phyloP scores from a whole-genome alignment of 495 filamentous ascomycete species.

The Lasiosphaeria hispida region DNA sequence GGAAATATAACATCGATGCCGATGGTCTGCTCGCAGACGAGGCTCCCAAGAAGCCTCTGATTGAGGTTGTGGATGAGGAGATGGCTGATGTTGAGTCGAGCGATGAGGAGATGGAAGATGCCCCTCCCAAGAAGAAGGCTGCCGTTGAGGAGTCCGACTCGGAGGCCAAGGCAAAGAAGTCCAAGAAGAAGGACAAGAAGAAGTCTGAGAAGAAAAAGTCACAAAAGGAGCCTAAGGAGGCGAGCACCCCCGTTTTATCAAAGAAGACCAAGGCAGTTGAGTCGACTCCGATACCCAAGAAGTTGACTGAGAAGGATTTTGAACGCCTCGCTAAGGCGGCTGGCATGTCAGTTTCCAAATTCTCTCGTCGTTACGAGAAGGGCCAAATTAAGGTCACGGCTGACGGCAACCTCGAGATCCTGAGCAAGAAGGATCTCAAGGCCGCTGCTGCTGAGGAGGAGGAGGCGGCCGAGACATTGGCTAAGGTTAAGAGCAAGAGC shows the following conservation, averaged over 20 bases:
- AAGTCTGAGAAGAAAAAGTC: slow-evolving; percentile 46
- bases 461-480: slow-evolving; percentile 37
- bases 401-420: slow-evolving; percentile 54
- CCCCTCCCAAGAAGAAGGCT: slow-evolving; percentile 22
- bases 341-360: slow-evolving; percentile 63
- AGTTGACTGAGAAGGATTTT: slow-evolving; percentile 49
- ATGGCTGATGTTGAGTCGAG: slow-evolving; percentile 49
- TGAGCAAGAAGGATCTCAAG: slow-evolving; percentile 67
- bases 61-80: slow-evolving; percentile 54
- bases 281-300: slow-evolving; percentile 25
- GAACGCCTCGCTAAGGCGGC: slow-evolving; percentile 56
- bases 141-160: slow-evolving; percentile 31
- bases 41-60: slow-evolving; percentile 54
- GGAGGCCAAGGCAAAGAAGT: slow-evolving; percentile 40
- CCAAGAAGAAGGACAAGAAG: slow-evolving; percentile 25
- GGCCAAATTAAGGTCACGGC: slow-evolving; percentile 61
- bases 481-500: slow-evolving; percentile 41
- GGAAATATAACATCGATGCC: slow-evolving; percentile 93
- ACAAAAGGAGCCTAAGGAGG: slow-evolving; percentile 29
- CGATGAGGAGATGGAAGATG: slow-evolving; percentile 30
- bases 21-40: slow-evolving; percentile 79
- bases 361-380: slow-evolving; percentile 60
- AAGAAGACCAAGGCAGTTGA: slow-evolving; percentile 27
- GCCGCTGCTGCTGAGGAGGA: slow-evolving; percentile 55
- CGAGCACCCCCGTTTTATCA: too few species aligned